These are phyloP conservation scores for Backusella circina DNA, from an alignment of 192 early-diverging fungal genomes.

Conservation along the genomic window DNA sequence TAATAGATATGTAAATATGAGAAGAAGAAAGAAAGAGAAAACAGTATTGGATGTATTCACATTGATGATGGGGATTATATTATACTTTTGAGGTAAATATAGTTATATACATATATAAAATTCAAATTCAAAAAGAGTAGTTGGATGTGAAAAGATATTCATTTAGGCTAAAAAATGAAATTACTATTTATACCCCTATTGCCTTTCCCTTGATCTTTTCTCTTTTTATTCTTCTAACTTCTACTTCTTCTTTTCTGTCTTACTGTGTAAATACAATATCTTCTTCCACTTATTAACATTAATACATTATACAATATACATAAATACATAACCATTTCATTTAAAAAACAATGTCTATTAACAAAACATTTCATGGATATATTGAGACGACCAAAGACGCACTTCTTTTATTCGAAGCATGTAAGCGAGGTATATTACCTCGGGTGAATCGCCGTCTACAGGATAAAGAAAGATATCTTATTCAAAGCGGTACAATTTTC, in stretches of 20 bases:
- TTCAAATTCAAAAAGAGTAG: background rate
- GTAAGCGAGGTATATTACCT: slow-evolving; percentile 58
- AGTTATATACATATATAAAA: background rate
- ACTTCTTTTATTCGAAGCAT: slow-evolving; percentile 76
- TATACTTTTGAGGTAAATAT: too few species aligned
- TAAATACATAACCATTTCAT: background rate
- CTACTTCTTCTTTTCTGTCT: background rate
- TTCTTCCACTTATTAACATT: background rate
- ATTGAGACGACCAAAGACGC: slow-evolving; percentile 73
- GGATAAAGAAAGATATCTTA: slow-evolving; percentile 64
- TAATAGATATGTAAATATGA: background rate
- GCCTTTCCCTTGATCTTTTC: background rate
- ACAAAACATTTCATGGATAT: slow-evolving; percentile 58
- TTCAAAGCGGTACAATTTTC: slow-evolving; percentile 71
- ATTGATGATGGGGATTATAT: background rate
- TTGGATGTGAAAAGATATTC: background rate
- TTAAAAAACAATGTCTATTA: slow-evolving; percentile 29
- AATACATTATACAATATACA: background rate
- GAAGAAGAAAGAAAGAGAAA: background rate
- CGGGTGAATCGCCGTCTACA: slow-evolving; percentile 65
- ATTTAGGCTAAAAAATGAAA: background rate
- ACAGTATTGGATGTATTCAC: background rate
- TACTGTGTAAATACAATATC: background rate
- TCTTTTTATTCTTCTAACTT: background rate
- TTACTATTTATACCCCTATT: background rate